A percentile compares a stretch with the other conserved stretches of the same genome.
phyloP scores from a whole-genome alignment of 2,329 filamentous ascomycete species.

The Dothiorella sarmentorum region DNA sequence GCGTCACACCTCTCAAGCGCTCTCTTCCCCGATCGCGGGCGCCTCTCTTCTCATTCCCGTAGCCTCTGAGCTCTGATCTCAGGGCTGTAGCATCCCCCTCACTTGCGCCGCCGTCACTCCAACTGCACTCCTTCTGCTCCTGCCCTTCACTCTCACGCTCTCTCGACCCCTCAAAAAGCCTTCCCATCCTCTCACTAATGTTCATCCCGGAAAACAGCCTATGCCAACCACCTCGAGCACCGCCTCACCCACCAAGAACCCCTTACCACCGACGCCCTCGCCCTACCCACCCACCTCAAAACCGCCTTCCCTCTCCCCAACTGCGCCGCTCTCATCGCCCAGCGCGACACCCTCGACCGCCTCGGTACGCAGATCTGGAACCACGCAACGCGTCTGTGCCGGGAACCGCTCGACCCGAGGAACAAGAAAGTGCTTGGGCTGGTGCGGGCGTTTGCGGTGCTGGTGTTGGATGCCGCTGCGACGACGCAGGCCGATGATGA shows the following conservation, averaged over 20 bases:
- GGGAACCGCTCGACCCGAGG: slow-evolving; percentile 21
- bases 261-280: too few species aligned
- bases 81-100: too few species aligned
- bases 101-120: too few species aligned
- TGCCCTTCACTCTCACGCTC: background rate
- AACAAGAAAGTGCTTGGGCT: slow-evolving; percentile 16
- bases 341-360: slow-evolving; percentile 51
- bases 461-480: slow-evolving; percentile 54
- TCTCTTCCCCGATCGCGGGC: background rate
- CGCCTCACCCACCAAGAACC: slow-evolving; percentile 18
- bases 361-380: slow-evolving; percentile 65
- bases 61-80: background rate
- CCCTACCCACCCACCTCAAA: slow-evolving; percentile 33
- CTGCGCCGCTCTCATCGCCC: slow-evolving; percentile 29
- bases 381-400: slow-evolving; percentile 52
- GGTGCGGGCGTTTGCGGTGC: slow-evolving; percentile 56
- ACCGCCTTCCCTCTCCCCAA: slow-evolving; percentile 35
- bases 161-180: background rate
- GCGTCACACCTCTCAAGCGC: background rate
- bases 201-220: slow-evolving; percentile 27
- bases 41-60: too few species aligned
- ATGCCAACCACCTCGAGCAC: slow-evolving; percentile 28
- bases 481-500: background rate
- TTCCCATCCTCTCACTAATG: slow-evolving; percentile 8
- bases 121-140: background rate